These are phyloP conservation scores for Oxytropis ochrocephala DNA, from an alignment of 306 rosid genomes.

Conservation along the genomic window DNA sequence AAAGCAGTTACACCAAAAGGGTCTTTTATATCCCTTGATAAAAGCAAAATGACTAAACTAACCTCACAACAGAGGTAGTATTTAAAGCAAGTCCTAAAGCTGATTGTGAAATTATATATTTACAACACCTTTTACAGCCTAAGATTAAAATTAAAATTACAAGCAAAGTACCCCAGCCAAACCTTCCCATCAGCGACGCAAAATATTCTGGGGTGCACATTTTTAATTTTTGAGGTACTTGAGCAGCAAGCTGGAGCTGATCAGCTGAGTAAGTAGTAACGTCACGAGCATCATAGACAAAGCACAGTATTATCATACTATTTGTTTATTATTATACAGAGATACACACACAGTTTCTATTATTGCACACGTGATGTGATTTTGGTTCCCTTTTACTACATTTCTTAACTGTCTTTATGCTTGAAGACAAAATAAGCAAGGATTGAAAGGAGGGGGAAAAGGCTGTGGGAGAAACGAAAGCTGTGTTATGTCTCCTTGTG, in stretches of 20 bases:
- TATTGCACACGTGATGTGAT: constrained; percentile 17
- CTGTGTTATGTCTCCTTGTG: constrained; percentile 24
- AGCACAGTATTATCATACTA: background rate
- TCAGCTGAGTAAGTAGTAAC: constrained; percentile 34
- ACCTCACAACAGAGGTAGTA: too few relatives aligned
- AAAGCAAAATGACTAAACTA: too few relatives aligned
- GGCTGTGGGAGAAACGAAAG: background rate
- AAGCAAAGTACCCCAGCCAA: constrained; percentile 7
- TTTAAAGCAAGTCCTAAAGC: too few relatives aligned
- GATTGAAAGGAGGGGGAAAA: constrained; percentile 1
- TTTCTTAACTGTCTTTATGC: constrained; percentile 8
- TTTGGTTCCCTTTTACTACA: constrained; percentile 23
- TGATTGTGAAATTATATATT: too few relatives aligned
- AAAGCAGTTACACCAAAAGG: too few relatives aligned
- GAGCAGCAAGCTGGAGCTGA: background rate
- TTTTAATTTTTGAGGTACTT: background rate
- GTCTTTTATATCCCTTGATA: too few relatives aligned
- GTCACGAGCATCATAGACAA: background rate
- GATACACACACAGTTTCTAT: background rate
- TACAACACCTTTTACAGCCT: background rate
- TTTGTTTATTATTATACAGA: background rate
- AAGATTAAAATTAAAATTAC: background rate
- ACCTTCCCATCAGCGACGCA: constrained; percentile 6
- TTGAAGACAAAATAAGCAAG: constrained; percentile 27
- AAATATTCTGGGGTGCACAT: background rate